A percentile compares a stretch with the other conserved stretches of the same genome.
phyloP scores from a whole-genome alignment of 805 yeast species.

The Lipomyces sp. region DNA sequence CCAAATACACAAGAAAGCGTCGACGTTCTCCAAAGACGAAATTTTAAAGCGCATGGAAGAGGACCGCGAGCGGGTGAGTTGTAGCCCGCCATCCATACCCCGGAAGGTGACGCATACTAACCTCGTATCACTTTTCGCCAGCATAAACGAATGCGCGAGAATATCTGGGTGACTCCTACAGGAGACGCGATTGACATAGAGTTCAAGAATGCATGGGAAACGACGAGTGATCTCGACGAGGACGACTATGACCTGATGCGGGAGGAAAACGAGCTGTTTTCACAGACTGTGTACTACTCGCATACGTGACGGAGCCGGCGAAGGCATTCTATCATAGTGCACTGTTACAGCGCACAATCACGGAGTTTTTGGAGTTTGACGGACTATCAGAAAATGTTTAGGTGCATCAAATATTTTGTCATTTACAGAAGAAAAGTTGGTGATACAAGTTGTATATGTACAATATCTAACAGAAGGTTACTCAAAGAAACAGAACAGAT shows the following conservation, averaged over 20 bases:
- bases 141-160: slow-evolving; percentile 75
- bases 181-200: slow-evolving; percentile 27
- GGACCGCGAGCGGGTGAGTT: slow-evolving; percentile 67
- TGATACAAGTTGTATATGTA: too few relatives aligned
- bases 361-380: too few relatives aligned
- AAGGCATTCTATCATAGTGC: too few relatives aligned
- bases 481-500: too few relatives aligned
- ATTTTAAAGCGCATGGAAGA: slow-evolving; percentile 80
- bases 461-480: too few relatives aligned
- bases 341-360: too few relatives aligned
- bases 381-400: too few relatives aligned
- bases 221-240: slow-evolving; percentile 22
- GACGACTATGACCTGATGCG: slow-evolving; percentile 26
- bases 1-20: neutral
- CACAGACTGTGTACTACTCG: too few relatives aligned
- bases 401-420: too few relatives aligned
- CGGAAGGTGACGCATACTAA: neutral
- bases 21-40: slow-evolving; percentile 45
- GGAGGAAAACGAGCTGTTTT: slow-evolving; percentile 19
- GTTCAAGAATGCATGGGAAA: slow-evolving; percentile 29
- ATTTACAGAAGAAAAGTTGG: too few relatives aligned
- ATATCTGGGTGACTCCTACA: slow-evolving; percentile 59
- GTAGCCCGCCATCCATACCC: neutral
- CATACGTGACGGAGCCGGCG: too few relatives aligned
- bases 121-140: neutral